Evolutionary conservation across 1,284 basidiomycete species (phyloP).

Genomic region (Ceraceosorus guamensis): DNA sequence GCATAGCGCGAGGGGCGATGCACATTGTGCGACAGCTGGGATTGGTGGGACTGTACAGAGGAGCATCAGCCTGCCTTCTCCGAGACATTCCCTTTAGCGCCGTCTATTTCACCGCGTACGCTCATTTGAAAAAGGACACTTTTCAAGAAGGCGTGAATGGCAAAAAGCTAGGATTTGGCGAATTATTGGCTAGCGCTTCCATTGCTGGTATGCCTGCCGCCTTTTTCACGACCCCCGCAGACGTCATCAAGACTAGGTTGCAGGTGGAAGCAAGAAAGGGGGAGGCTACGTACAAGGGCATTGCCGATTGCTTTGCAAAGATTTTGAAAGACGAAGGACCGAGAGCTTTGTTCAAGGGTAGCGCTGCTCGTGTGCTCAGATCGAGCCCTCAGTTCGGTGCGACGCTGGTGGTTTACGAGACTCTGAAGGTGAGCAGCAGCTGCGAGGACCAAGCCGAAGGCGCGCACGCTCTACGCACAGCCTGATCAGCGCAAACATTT

Average conservation of each 20-base stretch:
- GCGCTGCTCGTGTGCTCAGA: constrained; percentile 78
- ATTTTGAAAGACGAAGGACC: constrained; percentile 78
- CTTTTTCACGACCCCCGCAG: constrained; percentile 54
- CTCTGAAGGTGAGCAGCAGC: constrained; percentile 52
- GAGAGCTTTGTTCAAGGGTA: constrained; percentile 88
- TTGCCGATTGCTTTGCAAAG: constrained; percentile 78
- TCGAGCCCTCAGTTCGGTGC: constrained; percentile 70
- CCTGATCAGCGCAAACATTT: no score
- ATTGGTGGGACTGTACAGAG: constrained; percentile 83
- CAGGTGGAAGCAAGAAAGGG: constrained; percentile 93
- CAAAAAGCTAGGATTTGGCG: constrained; percentile 82
- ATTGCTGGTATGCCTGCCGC: constrained; percentile 83
- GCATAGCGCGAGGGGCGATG: constrained; percentile 71
- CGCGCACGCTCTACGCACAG: no score
- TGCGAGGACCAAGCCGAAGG: neutral
- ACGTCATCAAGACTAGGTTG: constrained; percentile 97
- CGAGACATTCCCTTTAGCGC: constrained; percentile 82
- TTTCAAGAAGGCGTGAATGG: constrained; percentile 94
- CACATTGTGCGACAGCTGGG: constrained; percentile 91
- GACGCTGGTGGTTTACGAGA: constrained; percentile 81
- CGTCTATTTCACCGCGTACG: constrained; percentile 55
- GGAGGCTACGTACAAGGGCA: constrained; percentile 84
- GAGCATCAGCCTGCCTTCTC: constrained; percentile 71
- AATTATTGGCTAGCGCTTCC: constrained; percentile 75
- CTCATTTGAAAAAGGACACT: constrained; percentile 69